These are phyloP conservation scores for Diaporthe sp. DNA, from an alignment of 2,329 filamentous ascomycete species.

Conservation along the genomic window DNA sequence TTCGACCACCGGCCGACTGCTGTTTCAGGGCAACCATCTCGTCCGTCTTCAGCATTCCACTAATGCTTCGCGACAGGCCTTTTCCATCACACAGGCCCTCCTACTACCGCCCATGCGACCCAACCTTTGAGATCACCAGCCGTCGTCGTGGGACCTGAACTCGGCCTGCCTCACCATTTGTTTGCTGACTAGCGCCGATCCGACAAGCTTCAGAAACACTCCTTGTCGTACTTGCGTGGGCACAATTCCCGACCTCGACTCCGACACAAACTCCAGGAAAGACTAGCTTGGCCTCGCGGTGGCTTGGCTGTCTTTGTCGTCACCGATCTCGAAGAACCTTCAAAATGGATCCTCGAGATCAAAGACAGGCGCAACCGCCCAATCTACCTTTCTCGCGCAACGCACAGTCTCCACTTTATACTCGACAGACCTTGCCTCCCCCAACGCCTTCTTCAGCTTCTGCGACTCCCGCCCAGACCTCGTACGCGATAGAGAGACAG, in stretches of 20 bases:
- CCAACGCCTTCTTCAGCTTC: slow-evolving; percentile 40
- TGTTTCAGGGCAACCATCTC: not conserved
- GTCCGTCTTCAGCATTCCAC: slow-evolving; percentile 25
- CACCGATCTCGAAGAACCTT: slow-evolving; percentile 5
- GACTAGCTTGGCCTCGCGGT: slow-evolving; percentile 10
- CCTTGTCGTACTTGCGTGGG: not conserved
- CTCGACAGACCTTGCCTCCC: slow-evolving; percentile 48
- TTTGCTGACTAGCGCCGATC: slow-evolving; percentile 24
- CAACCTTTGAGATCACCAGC: slow-evolving; percentile 9
- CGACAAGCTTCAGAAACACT: not conserved
- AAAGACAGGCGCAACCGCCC: slow-evolving; percentile 51
- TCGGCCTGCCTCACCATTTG: slow-evolving; percentile 18
- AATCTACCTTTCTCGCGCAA: slow-evolving; percentile 53
- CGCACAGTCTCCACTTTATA: slow-evolving; percentile 51
- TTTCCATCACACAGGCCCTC: slow-evolving; percentile 25
- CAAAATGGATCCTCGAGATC: slow-evolving; percentile 47
- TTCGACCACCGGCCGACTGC: not conserved
- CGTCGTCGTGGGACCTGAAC: slow-evolving; percentile 5
- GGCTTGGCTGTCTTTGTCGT: slow-evolving; percentile 16
- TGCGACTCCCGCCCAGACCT: slow-evolving; percentile 42
- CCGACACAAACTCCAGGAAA: not conserved
- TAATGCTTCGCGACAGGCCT: slow-evolving; percentile 30
- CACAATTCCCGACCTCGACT: slow-evolving; percentile 1
- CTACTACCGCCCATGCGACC: slow-evolving; percentile 34
- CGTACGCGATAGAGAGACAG: slow-evolving; percentile 39